Evolutionary conservation across 805 yeast genomes (phyloP), one percentile per base, ranked within the genome.

Genomic region (Sugiyamaella boreocaroliniensis): DNA sequence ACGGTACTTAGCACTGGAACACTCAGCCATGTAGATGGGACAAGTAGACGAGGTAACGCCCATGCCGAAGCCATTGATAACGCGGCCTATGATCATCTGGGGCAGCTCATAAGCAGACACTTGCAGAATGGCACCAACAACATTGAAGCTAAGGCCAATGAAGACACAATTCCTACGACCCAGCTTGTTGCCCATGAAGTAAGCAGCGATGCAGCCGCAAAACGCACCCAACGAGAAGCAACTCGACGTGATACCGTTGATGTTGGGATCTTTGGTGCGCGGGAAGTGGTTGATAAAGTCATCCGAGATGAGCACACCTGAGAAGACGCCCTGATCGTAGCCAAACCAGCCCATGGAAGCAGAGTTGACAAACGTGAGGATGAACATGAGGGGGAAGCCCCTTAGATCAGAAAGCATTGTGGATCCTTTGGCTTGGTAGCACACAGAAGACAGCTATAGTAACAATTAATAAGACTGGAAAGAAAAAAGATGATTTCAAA

Each of bases 21-120:
- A 77, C 68, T 86, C 95, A 1, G 92, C 76, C 66, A 84, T 89
- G 81, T 85, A 86, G 55, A 83, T 83, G 15, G 95, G 95, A 53
- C 83, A 83, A 32, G 89, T 83, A n/a, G 90, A 81, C 14, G 89
- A 83, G 65, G 81, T 80, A 64, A 84, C 67, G 56, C 93, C 93
- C 56, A 82, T 84, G 61, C 92, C 93, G 52, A 51, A 47, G 18
- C 56, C 56, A 26, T 41, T 52, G 49, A 83, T 80, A 71, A 82
- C 77, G 71, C 95, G 79, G 26, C 88, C 90, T 56, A 83, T 57
- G 29, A 60, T 58, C 43, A 58, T 46, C 57, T 60, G 55, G 4
- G 57, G 54, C 11, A 59, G 47, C 10, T 58, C 40, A 41, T 41
- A 63, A 5, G 69, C 32, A 7, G 71, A 58, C 15, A 74, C 64